Evolutionary conservation across 352 stramenopile genomes (phyloP), one percentile per base, ranked within the genome.

Genomic region (Nothophytophthora sp.): DNA sequence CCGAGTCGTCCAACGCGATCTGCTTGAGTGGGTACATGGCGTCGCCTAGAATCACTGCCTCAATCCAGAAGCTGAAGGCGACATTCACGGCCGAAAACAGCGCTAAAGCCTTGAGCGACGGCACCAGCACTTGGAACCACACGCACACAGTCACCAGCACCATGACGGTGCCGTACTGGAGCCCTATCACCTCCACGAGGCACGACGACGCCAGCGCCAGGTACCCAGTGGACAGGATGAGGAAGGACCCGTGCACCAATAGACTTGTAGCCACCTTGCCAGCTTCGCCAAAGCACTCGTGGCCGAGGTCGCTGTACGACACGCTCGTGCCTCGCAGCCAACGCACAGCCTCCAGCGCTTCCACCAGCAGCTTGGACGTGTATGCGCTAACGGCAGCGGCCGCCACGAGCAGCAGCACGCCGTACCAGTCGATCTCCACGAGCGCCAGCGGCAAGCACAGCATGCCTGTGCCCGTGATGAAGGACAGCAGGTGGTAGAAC

Each of bases 1-100:
- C 60, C 12, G 76, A 72, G 43, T 86, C 55, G 15, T 79, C 67
- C 16, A 84, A 44, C 22, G 76, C 69, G 61, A 92, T 90, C 40
- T 90, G 72, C 63, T 82, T 90, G 18, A 90, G 70, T 25, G 81
- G 81, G 38, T 90, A 92, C 78, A 89, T 90, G 46, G 81, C 81
- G 53, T 92, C 81, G 34, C 81, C 81, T 25, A 92, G 73, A 69
- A 92, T 92, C 39, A 92, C 63, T 27, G 75, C 73, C 49, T 92
- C 81, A 51, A 92, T 81, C 81, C 81, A 92, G 45, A 90, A 84
- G 39, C 65, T 77, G 28, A 92, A 46, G n/a, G 72, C 76, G n/a
- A 92, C 76, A 52, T 92, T 92, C 30, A 92, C 44, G 2, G 71
- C 73, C 30, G 81, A 92, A 27, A 92, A 52, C 25, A 76, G 23